phyloP scores from a whole-genome alignment of 805 yeast genomes.

The Yueomyces sinensis region DNA sequence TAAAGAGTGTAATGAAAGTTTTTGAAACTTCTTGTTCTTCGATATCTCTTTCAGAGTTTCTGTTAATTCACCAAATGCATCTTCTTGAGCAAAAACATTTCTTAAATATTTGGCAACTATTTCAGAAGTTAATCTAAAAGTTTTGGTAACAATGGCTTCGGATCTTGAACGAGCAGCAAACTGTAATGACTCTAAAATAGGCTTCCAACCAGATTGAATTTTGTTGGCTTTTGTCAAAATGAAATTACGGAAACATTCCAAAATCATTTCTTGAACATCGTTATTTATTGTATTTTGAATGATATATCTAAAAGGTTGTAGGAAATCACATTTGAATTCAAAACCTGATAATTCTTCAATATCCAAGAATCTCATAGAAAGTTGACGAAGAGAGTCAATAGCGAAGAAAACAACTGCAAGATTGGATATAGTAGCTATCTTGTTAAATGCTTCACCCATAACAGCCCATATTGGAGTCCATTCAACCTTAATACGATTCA shows the following conservation, averaged over 20 bases:
- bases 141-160: conserved; percentile 48
- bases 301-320: conserved; percentile 79
- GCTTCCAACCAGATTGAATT: conserved; percentile 89
- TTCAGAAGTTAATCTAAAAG: conserved; percentile 48
- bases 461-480: conserved; percentile 95
- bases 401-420: conserved; percentile 76
- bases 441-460: conserved; percentile 81
- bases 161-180: conserved; percentile 48
- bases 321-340: conserved; percentile 87
- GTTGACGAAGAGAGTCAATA: conserved; percentile 82
- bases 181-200: conserved; percentile 68
- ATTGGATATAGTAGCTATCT: conserved; percentile 71
- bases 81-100: conserved; percentile 57
- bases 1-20: conserved; percentile 65
- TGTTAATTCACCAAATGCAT: conserved; percentile 46
- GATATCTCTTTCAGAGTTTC: conserved; percentile 67
- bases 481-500: conserved; percentile 90
- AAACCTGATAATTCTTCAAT: conserved; percentile 91
- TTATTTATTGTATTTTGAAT: conserved; percentile 51
- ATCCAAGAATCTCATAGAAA: conserved; percentile 83
- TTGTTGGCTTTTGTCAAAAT: conserved; percentile 57
- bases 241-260: conserved; percentile 83
- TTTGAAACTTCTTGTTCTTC: conserved; percentile 74
- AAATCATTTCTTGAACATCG: conserved; percentile 75
- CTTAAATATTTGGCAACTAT: conserved; percentile 51